Evolutionary conservation across 768 basidiomycete genomes (phyloP).

Genomic region (Calocera viscosa): DNA sequence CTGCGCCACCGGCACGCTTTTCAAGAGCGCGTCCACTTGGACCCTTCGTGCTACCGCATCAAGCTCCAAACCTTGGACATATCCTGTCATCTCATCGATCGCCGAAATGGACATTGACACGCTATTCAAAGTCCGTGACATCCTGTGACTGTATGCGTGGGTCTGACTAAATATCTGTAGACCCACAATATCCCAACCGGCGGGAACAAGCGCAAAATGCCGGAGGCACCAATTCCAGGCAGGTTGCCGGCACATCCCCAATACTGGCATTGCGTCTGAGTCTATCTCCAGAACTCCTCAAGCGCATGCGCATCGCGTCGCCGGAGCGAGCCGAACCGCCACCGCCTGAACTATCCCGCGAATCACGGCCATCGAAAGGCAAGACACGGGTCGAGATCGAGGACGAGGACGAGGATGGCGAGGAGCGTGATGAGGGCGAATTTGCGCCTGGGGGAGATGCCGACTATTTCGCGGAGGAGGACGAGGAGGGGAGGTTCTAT

Average conservation of each 20-base stretch:
- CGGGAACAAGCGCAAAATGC: slow-evolving; percentile 59
- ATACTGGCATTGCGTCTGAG: background rate
- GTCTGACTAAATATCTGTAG: slow-evolving; percentile 27
- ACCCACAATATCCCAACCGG: slow-evolving; percentile 54
- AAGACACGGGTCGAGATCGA: slow-evolving; percentile 40
- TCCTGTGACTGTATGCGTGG: background rate
- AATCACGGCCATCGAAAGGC: background rate
- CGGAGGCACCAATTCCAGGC: slow-evolving; percentile 54
- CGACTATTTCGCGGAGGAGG: slow-evolving; percentile 83
- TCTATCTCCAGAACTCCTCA: slow-evolving; percentile 48
- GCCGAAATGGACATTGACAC: slow-evolving; percentile 23
- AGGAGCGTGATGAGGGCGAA: slow-evolving; percentile 26
- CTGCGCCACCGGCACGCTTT: background rate
- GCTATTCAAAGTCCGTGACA: slow-evolving; percentile 21
- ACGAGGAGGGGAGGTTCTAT: slow-evolving; percentile 83
- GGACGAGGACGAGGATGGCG: slow-evolving; percentile 30
- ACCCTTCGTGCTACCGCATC: background rate
- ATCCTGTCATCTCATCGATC: background rate
- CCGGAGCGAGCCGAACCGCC: slow-evolving; percentile 22
- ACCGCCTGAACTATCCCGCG: background rate
- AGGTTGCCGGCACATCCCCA: background rate
- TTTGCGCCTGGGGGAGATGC: slow-evolving; percentile 82
- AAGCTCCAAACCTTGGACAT: background rate
- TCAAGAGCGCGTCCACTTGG: background rate
- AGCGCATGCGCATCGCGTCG: slow-evolving; percentile 50